Conservation (phyloP, 176 grass and related monocot species). For the Avena atlantica region DNA sequence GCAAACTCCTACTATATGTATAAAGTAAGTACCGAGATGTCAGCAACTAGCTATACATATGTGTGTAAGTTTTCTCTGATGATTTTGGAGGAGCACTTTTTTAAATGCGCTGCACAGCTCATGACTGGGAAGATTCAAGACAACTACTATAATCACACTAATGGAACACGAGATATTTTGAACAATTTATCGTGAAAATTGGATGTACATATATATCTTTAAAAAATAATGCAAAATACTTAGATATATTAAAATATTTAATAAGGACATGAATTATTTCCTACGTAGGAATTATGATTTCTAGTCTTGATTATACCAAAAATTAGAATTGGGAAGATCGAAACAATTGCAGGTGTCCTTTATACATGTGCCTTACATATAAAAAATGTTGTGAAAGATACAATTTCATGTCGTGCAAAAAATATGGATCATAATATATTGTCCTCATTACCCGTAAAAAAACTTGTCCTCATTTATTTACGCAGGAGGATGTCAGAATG, state of each 20-base stretch:
- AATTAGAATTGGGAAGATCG: neutral
- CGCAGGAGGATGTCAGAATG: neutral
- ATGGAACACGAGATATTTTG: neutral
- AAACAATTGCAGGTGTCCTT: neutral
- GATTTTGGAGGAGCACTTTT: neutral
- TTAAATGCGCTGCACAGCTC: neutral
- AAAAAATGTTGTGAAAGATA: neutral
- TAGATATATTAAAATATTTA: neutral
- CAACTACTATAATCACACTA: neutral
- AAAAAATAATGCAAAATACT: neutral
- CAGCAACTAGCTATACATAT: neutral
- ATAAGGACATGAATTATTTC: neutral
- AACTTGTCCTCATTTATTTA: neutral
- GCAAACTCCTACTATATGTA: constrained; percentile 10
- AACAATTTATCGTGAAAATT: neutral
- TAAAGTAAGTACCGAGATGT: neutral
- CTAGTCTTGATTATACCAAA: neutral
- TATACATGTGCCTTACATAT: neutral
- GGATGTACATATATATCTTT: neutral
- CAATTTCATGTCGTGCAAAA: neutral
- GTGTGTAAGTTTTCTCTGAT: neutral
- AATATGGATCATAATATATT: neutral
- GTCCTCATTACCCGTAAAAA: neutral
- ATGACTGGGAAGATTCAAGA: neutral
- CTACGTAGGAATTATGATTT: too few species aligned